Conservation (phyloP, 176 grass and related monocot species). For the Ensete glaucum region DNA sequence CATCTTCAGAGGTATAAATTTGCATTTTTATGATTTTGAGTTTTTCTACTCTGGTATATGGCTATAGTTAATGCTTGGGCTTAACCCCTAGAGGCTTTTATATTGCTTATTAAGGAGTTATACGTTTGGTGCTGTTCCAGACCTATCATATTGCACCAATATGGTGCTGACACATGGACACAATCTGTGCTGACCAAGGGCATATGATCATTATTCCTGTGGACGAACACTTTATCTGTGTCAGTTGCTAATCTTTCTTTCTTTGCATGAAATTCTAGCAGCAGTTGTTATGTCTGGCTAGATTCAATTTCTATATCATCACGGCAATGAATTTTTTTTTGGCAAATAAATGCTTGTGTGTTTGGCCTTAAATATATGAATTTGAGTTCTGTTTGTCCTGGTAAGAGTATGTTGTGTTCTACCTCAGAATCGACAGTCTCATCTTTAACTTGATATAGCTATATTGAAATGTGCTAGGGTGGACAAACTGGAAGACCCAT, state of each 20-base stretch:
- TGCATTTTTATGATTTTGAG: constrained; percentile 1
- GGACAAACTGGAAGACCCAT: constrained; percentile 16
- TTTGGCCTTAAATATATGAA: constrained; percentile 6
- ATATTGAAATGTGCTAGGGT: constrained; percentile 23
- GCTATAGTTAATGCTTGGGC: background rate
- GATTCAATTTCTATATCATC: background rate
- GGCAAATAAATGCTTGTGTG: constrained; percentile 1
- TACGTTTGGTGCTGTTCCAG: too few relatives aligned
- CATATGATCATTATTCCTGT: too few relatives aligned
- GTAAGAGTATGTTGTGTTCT: constrained; percentile 6
- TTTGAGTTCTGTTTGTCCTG: background rate
- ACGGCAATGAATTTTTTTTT: background rate
- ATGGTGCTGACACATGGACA: too few relatives aligned
- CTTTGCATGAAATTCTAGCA: background rate
- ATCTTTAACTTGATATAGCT: background rate
- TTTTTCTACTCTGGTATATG: background rate
- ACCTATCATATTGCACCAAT: too few relatives aligned
- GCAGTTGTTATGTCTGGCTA: background rate
- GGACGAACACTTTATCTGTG: too few relatives aligned
- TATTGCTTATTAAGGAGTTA: too few relatives aligned
- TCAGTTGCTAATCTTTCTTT: background rate
- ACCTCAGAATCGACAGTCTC: background rate
- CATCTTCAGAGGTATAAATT: constrained; percentile 30
- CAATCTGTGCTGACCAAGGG: too few relatives aligned
- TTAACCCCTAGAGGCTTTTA: background rate